phyloP scores from a whole-genome alignment of 2,329 filamentous ascomycete species.

The Lasiodiplodia sp. region DNA sequence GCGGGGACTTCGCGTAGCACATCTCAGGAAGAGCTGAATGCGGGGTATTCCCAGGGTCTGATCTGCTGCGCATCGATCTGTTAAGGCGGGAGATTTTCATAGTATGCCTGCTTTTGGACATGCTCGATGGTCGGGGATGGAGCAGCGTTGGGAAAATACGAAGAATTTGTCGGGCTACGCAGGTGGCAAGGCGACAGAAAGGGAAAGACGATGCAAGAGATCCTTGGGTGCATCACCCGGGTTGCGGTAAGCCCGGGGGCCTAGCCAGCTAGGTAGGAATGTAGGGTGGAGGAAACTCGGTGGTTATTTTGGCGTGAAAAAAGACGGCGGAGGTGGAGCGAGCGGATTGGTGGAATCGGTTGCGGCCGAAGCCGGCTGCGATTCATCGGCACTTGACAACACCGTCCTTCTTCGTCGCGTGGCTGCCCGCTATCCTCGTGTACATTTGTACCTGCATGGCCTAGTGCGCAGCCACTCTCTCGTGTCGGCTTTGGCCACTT shows the following conservation, averaged over 20 bases:
- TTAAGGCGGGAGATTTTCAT: too few species aligned
- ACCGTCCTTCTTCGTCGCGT: constrained; percentile 9
- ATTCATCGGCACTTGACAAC: background rate
- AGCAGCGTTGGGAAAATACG: too few species aligned
- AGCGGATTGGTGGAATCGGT: constrained; percentile 10
- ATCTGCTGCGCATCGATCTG: too few species aligned
- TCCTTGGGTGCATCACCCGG: background rate
- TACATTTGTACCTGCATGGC: background rate
- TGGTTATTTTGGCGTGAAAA: background rate
- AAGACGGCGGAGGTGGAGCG: background rate
- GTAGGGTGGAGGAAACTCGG: background rate
- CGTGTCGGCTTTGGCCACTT: background rate
- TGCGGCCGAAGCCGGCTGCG: constrained; percentile 7
- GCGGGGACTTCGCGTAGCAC: too few species aligned
- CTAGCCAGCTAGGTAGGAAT: background rate
- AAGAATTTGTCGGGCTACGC: too few species aligned
- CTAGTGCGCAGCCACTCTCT: background rate
- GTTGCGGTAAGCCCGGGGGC: background rate
- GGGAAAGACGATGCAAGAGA: constrained; percentile 6
- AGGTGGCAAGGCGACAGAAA: background rate
- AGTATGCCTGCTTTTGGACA: too few species aligned
- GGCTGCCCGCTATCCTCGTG: background rate
- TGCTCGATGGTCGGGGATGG: too few species aligned
- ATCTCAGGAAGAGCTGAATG: too few species aligned
- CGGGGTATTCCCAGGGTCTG: too few species aligned